A percentile compares a stretch with the other conserved stretches of the same genome.
These are phyloP conservation scores for Phylloporus sp. DNA, from an alignment of 768 basidiomycete genomes.

Conservation along the genomic window DNA sequence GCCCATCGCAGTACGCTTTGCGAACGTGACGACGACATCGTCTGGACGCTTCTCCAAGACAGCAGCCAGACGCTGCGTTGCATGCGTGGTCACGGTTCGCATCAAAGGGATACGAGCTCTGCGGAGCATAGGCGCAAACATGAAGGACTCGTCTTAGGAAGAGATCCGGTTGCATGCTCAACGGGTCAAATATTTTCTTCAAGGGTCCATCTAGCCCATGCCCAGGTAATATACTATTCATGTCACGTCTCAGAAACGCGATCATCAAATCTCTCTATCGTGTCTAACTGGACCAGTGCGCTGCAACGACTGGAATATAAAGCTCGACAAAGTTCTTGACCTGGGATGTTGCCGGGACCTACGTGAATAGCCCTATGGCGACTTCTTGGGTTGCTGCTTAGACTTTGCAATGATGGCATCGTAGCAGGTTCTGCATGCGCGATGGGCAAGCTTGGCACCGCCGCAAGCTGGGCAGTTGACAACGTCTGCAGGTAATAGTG, in stretches of 20 bases:
- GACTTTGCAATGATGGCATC: conserved; percentile 24
- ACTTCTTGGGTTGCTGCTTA: no score
- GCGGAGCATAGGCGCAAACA: conserved; percentile 17
- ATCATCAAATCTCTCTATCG: background rate
- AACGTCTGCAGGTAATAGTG: conserved; percentile 52
- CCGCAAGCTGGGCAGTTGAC: conserved; percentile 91
- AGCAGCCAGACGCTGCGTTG: conserved; percentile 39
- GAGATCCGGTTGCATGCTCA: conserved; percentile 2
- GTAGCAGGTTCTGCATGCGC: conserved; percentile 81
- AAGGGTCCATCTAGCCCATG: no score
- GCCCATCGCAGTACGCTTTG: conserved; percentile 85
- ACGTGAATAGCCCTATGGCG: conserved; percentile 1
- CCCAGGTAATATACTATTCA: background rate
- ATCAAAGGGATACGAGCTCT: conserved; percentile 2
- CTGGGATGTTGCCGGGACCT: background rate
- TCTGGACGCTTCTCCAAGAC: conserved; percentile 67
- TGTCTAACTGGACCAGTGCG: background rate
- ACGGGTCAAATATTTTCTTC: no score
- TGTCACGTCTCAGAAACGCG: background rate
- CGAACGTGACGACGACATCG: conserved; percentile 88
- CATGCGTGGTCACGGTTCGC: conserved; percentile 34
- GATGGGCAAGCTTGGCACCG: conserved; percentile 79
- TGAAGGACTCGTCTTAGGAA: conserved; percentile 8
- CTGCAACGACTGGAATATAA: background rate
- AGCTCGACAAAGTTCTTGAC: background rate